phyloP scores from a whole-genome alignment of 352 stramenopile genomes.

The Phytophthora idaei region DNA sequence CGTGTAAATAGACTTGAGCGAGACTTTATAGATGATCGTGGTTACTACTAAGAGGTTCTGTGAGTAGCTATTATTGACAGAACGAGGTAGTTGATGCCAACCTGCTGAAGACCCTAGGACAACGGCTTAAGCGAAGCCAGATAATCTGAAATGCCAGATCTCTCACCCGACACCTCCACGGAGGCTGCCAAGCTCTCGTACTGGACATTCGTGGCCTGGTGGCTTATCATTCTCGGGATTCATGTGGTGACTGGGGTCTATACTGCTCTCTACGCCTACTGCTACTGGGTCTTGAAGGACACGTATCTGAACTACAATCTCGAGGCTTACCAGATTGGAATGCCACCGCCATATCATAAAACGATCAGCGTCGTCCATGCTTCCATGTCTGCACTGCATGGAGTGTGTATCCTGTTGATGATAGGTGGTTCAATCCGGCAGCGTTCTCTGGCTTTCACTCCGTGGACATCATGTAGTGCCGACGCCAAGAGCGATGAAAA shows the following conservation, averaged over 20 bases:
- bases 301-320: slow-evolving; percentile 8
- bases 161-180: not conserved
- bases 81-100: too few relatives aligned
- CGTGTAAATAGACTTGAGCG: too few relatives aligned
- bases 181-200: slow-evolving; percentile 1
- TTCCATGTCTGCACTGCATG: not conserved
- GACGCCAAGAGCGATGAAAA: not conserved
- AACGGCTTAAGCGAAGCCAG: not conserved
- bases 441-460: slow-evolving; percentile 2
- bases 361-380: not conserved
- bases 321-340: slow-evolving; percentile 13
- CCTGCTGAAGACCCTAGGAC: too few relatives aligned
- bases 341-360: slow-evolving; percentile 18
- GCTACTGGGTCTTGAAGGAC: not conserved
- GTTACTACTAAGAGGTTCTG: too few relatives aligned
- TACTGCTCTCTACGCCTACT: not conserved
- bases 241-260: not conserved
- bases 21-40: too few relatives aligned
- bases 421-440: not conserved
- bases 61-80: too few relatives aligned
- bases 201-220: not conserved
- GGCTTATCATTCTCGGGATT: not conserved
- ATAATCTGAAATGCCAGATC: not conserved
- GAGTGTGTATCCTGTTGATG: not conserved
- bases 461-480: not conserved